Conservation (phyloP, 2,329 filamentous ascomycete species). For the Ophiocordyceps sinensis region DNA sequence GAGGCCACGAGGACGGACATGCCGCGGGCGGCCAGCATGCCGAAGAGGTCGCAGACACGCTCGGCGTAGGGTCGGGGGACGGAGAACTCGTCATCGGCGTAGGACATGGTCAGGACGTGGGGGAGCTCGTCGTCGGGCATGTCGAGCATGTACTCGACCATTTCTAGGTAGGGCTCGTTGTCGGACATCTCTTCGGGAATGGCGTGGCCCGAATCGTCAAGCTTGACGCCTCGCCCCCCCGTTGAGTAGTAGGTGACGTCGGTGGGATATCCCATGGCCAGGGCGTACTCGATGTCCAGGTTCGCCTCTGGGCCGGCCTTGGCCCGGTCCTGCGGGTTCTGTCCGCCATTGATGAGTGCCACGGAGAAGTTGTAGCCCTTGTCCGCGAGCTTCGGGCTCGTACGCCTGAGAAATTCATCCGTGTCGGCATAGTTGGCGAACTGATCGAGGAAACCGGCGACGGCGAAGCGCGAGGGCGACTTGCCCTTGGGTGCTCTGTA, state of each 20-base stretch:
- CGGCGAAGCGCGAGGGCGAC: conserved; percentile 25
- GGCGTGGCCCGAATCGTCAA: conserved; percentile 22
- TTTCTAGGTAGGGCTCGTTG: conserved; percentile 45
- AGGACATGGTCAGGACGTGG: conserved; percentile 42
- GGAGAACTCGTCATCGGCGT: conserved; percentile 42
- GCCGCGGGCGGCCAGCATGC: conserved; percentile 36
- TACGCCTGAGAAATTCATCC: conserved; percentile 19
- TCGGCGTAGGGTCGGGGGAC: conserved; percentile 36
- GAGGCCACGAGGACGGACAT: conserved; percentile 34
- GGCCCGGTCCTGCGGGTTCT: conserved; percentile 24
- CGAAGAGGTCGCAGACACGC: conserved; percentile 37
- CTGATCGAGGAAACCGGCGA: conserved; percentile 36
- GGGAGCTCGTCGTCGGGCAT: conserved; percentile 30
- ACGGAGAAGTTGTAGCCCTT: conserved; percentile 24
- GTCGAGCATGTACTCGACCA: conserved; percentile 33
- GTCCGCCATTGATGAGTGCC: conserved; percentile 25
- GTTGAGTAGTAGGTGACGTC: conserved; percentile 29
- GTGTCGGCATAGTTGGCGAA: conserved; percentile 30
- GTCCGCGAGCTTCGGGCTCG: conserved; percentile 20
- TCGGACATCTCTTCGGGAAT: conserved; percentile 15
- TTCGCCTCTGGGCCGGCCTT: conserved; percentile 29
- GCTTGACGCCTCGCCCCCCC: conserved; percentile 26
- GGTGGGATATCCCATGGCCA: conserved; percentile 29
- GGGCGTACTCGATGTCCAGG: conserved; percentile 33
- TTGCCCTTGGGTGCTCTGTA: conserved; percentile 14